Evolutionary conservation across 2,329 filamentous ascomycete genomes (phyloP), one percentile per base, ranked within the genome.

Genomic region (Fusarium humuli): DNA sequence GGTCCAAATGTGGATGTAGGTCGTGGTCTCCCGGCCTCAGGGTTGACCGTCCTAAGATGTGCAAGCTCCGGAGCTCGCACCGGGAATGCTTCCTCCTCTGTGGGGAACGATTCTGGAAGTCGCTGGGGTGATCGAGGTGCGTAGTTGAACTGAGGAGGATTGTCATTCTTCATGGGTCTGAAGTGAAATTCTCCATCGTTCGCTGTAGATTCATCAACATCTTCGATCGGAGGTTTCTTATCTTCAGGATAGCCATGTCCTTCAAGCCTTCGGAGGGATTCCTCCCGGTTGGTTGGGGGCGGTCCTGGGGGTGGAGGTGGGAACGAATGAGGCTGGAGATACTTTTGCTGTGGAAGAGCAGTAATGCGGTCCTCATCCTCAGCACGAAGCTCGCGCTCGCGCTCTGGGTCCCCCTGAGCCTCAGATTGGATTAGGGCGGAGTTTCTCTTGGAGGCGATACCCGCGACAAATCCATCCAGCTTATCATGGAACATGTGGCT

Each of bases 311-410:
- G 74, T 13, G 76, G 76, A 22, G 75, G 75, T 7, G 76, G 75
- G 40, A 74, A 60, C 74, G 78, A 61, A 72, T 87, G 86, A 22
- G 86, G 85, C 69, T 90, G 88, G 13, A 91, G 82, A 74, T 90
- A 88, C 60, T 89, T 89, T 68, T 86, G 86, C 59, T 88, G 89
- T 4, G 94, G 94, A 9, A 97, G 87, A 3, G 93, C 92, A 8
- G 93, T 93, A 74, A 97, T 91, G 57, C 88, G 89, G 77, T 97
- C 94, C 80, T 97, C 91, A 71, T 96, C 91, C 78, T 97, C 94
- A 29, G 87, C 88, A 32, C 93, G 89, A 6, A 97, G 86, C 77
- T 95, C 91, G 56, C 90, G 89, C 78, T 97, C 94, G 45, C 90
- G 87, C n/a, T 94, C 91, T 2, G 86, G 84, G 68, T 97, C 91